Conservation (phyloP, 2,329 filamentous ascomycete species). For the Sclerotinia trifoliorum region DNA sequence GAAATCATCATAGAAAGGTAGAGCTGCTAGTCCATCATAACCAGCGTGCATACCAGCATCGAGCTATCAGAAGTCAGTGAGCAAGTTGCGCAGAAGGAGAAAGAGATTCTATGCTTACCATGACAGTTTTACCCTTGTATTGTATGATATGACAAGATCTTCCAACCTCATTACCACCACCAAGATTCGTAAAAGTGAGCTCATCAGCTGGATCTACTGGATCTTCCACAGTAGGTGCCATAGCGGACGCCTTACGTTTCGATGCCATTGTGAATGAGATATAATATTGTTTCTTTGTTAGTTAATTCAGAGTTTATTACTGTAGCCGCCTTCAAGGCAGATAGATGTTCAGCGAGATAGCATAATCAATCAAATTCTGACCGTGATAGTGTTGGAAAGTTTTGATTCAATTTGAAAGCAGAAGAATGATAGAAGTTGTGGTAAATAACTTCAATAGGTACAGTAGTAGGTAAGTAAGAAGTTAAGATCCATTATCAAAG, state of each 20-base stretch:
- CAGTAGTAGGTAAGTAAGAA: not conserved
- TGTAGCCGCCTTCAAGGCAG: slow-evolving; percentile 13
- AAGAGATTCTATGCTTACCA: slow-evolving; percentile 60
- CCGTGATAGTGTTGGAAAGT: not conserved
- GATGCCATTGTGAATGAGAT: slow-evolving; percentile 67
- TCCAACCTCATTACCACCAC: slow-evolving; percentile 95
- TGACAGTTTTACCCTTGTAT: slow-evolving; percentile 99
- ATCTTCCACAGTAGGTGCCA: slow-evolving; percentile 71
- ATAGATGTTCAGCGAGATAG: not conserved
- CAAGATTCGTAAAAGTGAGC: slow-evolving; percentile 88
- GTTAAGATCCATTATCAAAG: slow-evolving; percentile 12
- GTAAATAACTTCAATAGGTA: not conserved
- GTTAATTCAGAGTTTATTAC: not conserved
- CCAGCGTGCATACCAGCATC: slow-evolving; percentile 97
- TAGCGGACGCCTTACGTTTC: slow-evolving; percentile 82
- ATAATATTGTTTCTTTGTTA: slow-evolving; percentile 8
- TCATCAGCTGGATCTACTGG: slow-evolving; percentile 91
- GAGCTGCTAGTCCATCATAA: slow-evolving; percentile 87
- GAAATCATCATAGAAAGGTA: slow-evolving; percentile 98
- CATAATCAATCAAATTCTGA: slow-evolving; percentile 8
- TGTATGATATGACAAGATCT: slow-evolving; percentile 97
- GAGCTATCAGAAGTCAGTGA: slow-evolving; percentile 55
- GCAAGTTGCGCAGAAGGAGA: not conserved
- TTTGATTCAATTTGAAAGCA: not conserved
- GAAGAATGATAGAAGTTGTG: not conserved